phyloP scores from a whole-genome alignment of 139 green algal genomes.

The Zygnema circumcarinatum region DNA sequence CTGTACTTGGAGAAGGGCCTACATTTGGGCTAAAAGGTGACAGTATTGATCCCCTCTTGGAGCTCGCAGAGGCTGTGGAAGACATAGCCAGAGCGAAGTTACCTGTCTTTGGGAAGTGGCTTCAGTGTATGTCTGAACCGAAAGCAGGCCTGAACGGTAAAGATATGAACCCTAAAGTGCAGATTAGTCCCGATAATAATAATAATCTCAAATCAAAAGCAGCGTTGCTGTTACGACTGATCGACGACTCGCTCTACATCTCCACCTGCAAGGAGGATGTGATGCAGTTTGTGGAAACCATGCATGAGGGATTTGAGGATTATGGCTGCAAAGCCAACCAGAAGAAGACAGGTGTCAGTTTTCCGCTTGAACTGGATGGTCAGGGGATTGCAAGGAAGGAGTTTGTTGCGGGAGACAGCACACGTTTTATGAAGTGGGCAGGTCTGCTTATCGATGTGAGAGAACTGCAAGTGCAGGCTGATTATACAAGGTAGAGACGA shows the following conservation, averaged over 20 bases:
- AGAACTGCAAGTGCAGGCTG: constrained; percentile 80
- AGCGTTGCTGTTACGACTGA: constrained; percentile 63
- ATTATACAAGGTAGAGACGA: constrained; percentile 92
- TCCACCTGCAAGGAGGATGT: constrained; percentile 63
- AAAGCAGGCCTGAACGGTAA: no score
- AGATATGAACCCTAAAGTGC: no score
- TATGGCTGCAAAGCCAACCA: constrained; percentile 81
- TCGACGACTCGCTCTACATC: constrained; percentile 89
- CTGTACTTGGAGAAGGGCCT: no score
- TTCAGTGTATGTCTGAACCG: no score
- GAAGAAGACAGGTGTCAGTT: constrained; percentile 84
- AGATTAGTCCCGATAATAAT: no score
- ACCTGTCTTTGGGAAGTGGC: no score
- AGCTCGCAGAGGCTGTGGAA: no score
- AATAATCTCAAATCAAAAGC: no score
- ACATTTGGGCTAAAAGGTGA: no score
- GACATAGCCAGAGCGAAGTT: no score
- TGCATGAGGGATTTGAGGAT: constrained; percentile 72
- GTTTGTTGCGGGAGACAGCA: constrained; percentile 54
- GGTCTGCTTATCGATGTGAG: constrained; percentile 81
- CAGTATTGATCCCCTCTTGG: no score
- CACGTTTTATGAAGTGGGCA: constrained; percentile 81
- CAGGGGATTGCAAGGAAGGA: constrained; percentile 14
- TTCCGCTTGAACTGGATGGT: constrained; percentile 46
- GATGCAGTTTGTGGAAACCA: constrained; percentile 27